Base-by-base conservation (phyloP, 208 protist genomes). In the Leishmania martiniquensis region DNA sequence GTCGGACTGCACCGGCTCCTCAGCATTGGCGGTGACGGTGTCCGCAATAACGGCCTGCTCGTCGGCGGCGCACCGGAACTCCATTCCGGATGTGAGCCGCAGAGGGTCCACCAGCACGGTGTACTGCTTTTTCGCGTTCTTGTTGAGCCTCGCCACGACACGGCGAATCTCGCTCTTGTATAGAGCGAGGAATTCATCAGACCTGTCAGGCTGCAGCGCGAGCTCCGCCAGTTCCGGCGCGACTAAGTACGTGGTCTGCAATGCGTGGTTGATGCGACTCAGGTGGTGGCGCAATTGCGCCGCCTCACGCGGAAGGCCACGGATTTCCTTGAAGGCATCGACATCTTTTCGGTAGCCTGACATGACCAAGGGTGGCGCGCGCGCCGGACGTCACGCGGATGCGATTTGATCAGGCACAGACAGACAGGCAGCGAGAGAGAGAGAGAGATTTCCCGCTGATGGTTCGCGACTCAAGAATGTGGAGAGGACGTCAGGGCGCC, bases 301-400 rank as follows among this genome's bases (percentile, higher is more conserved):
- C 15, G 81, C 67, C 7, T 94, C 90, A 29, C 85, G 84, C 1
- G 93, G 93, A 17, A 97, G 79, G 5, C 76, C 79, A 25, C 86
- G 82, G 47, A 97, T 84, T 2, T 90, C 93, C 42, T 92, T 91
- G 74, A 97, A 97, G n/a, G 83, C 87, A 66, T 95, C 91, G 1
- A 77, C 62, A 65, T 76, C 80, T 15, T 78, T 76, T 7, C 81
- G 39, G 37, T 87, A 87, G 29, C 71, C 39, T 13, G 83, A 78
- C 77, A 88, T 86, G 22, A 44, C 6, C 15, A 17, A 29, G 17
- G 39, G 34, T 25, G 22, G 29, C 20, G 20, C 6, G 20, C 29
- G 1, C 12, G 29, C 4, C 15, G 57, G 2, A 17, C n/a, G 51
- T 67, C 13, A 45, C 75, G 59, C 1, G 32, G 34, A 54, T 32